phyloP scores from a whole-genome alignment of 2,329 filamentous ascomycete species.

The Pseudogymnoascus sp. region DNA sequence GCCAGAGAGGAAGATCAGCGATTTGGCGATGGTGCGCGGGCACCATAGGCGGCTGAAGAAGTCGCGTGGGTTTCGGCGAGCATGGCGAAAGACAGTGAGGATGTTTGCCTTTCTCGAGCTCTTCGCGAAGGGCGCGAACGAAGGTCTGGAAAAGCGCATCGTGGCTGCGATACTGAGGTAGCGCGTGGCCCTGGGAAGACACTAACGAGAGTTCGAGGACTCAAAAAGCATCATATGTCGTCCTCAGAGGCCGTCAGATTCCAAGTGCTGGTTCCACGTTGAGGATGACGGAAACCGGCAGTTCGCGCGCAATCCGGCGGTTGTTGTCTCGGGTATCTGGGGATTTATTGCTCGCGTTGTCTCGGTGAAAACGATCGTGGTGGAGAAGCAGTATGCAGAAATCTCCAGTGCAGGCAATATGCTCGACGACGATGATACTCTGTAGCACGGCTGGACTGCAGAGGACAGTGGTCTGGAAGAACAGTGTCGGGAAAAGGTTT shows the following conservation, averaged over 20 bases:
- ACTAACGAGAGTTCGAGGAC: conserved; percentile 5
- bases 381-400: neutral
- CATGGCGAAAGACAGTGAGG: neutral
- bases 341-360: neutral
- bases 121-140: conserved; percentile 3
- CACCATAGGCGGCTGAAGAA: neutral
- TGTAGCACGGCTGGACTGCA: neutral
- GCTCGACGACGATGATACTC: conserved; percentile 1
- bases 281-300: neutral
- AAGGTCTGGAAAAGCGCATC: conserved; percentile 1
- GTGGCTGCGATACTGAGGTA: neutral
- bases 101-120: conserved; percentile 3
- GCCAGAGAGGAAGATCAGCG: neutral
- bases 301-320: neutral
- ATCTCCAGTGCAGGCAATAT: neutral
- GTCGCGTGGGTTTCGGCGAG: conserved; percentile 2
- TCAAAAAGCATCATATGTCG: conserved; percentile 6
- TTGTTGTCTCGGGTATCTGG: neutral
- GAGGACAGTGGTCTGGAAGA: conserved; percentile 3
- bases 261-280: neutral
- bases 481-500: conserved; percentile 6
- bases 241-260: neutral
- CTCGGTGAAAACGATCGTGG: conserved; percentile 9
- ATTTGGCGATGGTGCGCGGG: neutral
- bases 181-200: conserved; percentile 1